Evolutionary conservation across 2,329 filamentous ascomycete genomes (phyloP).

Genomic region (Calonectria ilicicola): DNA sequence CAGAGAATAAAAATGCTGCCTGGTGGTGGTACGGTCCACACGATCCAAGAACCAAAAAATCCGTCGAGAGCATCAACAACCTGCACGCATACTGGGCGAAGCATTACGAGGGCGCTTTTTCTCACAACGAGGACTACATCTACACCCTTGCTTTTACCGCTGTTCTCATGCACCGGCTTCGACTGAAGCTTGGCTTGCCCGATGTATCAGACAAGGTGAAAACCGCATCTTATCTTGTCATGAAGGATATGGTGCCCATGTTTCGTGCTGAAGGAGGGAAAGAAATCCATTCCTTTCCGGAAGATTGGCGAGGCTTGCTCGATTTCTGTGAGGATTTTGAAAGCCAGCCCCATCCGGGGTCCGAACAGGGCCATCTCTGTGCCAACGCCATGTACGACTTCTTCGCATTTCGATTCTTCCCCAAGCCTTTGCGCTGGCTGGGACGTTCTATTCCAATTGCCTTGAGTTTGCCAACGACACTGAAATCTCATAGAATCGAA

Average conservation of each 20-base stretch:
- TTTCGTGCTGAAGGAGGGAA: slow-evolving; percentile 2
- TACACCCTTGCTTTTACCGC: slow-evolving; percentile 17
- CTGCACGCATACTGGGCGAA: slow-evolving; percentile 9
- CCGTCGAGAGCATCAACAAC: slow-evolving; percentile 14
- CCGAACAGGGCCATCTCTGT: background rate
- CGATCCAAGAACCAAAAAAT: slow-evolving; percentile 1
- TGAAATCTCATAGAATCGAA: background rate
- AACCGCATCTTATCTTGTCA: slow-evolving; percentile 18
- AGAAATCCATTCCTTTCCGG: slow-evolving; percentile 1
- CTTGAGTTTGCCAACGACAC: slow-evolving; percentile 9
- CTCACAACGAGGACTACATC: slow-evolving; percentile 18
- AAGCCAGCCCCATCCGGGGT: background rate
- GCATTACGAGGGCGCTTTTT: slow-evolving; percentile 10
- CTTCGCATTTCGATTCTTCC: slow-evolving; percentile 23
- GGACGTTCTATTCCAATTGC: slow-evolving; percentile 9
- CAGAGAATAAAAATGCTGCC: slow-evolving; percentile 15
- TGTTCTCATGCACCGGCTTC: slow-evolving; percentile 18
- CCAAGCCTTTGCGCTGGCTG: background rate
- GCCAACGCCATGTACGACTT: slow-evolving; percentile 14
- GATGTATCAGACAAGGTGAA: slow-evolving; percentile 13
- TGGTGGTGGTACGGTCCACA: slow-evolving; percentile 23
- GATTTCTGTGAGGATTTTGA: slow-evolving; percentile 18
- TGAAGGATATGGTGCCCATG: slow-evolving; percentile 20
- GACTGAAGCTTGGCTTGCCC: slow-evolving; percentile 8
- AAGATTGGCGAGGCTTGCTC: slow-evolving; percentile 6